phyloP scores from a whole-genome alignment of 495 filamentous ascomycete genomes.

The Xylaria castorea region DNA sequence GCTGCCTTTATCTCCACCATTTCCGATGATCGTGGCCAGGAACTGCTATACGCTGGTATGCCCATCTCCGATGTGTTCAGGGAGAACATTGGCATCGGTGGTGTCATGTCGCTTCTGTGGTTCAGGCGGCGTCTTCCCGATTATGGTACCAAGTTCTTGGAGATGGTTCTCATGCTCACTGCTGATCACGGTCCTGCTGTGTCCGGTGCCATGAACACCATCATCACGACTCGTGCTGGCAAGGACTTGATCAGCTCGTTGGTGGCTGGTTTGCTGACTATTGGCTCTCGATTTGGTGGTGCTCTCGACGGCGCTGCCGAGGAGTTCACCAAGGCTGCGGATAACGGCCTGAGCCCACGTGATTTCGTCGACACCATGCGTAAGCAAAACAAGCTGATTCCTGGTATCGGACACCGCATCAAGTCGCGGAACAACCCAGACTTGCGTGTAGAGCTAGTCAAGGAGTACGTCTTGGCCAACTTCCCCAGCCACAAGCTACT shows the following conservation, averaged over 20 bases:
- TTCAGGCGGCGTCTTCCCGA: conserved; percentile 97
- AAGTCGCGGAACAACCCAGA: conserved; percentile 99
- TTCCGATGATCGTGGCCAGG: conserved; percentile 98
- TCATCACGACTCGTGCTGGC: conserved; percentile 98
- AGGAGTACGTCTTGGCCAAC: conserved; percentile 96
- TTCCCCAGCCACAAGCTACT: conserved; percentile 97
- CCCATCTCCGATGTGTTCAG: conserved; percentile 99
- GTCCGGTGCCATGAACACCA: conserved; percentile 99
- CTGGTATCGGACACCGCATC: conserved; percentile 97
- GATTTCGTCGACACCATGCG: conserved; percentile 99
- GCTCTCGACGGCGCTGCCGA: conserved; percentile 96
- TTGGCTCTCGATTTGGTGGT: conserved; percentile 98
- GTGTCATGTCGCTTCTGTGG: conserved; percentile 99
- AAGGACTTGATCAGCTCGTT: conserved; percentile 97
- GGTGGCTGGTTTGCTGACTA: conserved; percentile 95
- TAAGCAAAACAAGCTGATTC: conserved; percentile 99
- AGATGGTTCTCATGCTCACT: conserved; percentile 99
- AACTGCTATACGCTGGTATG: conserved; percentile 98
- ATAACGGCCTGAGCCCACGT: conserved; percentile 97
- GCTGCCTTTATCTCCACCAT: conserved; percentile 99
- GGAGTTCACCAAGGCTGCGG: conserved; percentile 97
- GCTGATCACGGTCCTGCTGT: conserved; percentile 99
- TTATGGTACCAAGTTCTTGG: conserved; percentile 97
- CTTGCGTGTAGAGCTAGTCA: conserved; percentile 98
- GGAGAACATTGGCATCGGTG: conserved; percentile 98